Evolutionary conservation across 371 early-diverging fungal species (phyloP).

Genomic region (Coemansia sp.): DNA sequence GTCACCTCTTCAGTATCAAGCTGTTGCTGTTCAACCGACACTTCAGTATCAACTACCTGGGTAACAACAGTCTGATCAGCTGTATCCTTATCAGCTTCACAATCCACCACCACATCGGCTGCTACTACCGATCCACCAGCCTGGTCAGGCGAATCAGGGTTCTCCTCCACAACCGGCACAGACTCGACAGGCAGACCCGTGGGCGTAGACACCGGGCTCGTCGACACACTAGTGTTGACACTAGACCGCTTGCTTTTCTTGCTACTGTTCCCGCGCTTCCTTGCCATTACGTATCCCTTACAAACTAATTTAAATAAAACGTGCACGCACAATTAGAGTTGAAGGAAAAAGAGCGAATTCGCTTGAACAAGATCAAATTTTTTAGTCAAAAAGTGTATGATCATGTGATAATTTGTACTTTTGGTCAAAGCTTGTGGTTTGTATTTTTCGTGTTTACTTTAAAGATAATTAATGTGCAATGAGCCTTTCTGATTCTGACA

Average conservation of each 20-base stretch:
- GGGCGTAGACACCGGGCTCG: slow-evolving; percentile 18
- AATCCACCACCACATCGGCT: too few relatives aligned
- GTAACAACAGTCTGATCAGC: neutral
- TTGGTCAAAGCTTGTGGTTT: neutral
- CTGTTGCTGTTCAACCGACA: neutral
- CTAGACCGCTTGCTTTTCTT: slow-evolving; percentile 26
- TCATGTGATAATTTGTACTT: neutral
- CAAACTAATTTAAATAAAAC: neutral
- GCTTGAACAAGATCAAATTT: neutral
- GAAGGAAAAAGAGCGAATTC: neutral
- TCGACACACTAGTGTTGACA: slow-evolving; percentile 11
- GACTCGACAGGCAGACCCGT: neutral
- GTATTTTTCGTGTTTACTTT: neutral
- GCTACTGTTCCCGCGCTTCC: slow-evolving; percentile 20
- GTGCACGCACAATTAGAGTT: neutral
- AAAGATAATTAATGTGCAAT: neutral
- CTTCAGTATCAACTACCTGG: neutral
- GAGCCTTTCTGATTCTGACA: slow-evolving; percentile 28
- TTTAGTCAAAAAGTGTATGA: too few relatives aligned
- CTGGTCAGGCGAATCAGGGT: slow-evolving; percentile 1
- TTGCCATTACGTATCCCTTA: slow-evolving; percentile 15
- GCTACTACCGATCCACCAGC: neutral
- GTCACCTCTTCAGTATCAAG: neutral
- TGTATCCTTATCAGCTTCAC: neutral
- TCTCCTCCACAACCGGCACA: neutral